Conservation (phyloP, 768 basidiomycete species). For the Lactifluus pinguis region DNA sequence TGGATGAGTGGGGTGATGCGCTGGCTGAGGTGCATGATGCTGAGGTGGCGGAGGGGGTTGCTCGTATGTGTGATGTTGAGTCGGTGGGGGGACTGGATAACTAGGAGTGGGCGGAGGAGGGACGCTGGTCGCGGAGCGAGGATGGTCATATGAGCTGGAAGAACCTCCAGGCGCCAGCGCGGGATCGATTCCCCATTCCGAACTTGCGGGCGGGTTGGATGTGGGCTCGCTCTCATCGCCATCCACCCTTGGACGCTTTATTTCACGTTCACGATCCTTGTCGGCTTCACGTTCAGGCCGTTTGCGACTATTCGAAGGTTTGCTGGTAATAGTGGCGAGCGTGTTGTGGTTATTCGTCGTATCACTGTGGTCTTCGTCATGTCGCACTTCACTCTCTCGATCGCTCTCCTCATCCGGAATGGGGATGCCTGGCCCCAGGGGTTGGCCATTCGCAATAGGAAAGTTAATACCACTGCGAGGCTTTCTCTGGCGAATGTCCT, state of each 20-base stretch:
- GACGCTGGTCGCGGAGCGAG: conserved; percentile 12
- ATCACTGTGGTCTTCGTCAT: conserved; percentile 9
- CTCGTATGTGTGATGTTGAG: conserved; percentile 9
- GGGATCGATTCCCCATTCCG: conserved; percentile 19
- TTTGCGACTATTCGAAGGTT: conserved; percentile 10
- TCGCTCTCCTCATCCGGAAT: conserved; percentile 17
- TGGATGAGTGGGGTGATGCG: conserved; percentile 10
- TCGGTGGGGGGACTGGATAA: conserved; percentile 4
- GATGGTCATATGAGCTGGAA: conserved; percentile 9
- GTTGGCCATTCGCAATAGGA: conserved; percentile 10
- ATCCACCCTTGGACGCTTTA: conserved; percentile 17
- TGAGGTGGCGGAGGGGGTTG: conserved; percentile 14
- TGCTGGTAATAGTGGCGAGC: conserved; percentile 7
- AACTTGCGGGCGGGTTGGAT: conserved; percentile 6
- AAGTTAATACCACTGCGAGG: conserved; percentile 28
- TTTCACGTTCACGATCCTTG: conserved; percentile 18
- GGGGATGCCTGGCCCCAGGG: conserved; percentile 10
- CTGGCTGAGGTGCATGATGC: conserved; percentile 10
- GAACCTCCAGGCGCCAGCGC: conserved; percentile 12
- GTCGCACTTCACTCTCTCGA: conserved; percentile 16
- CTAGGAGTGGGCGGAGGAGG: conserved; percentile 14
- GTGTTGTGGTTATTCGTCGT: conserved; percentile 17
- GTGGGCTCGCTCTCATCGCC: conserved; percentile 10
- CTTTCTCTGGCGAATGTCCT: conserved; percentile 81
- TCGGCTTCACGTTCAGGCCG: conserved; percentile 18